Evolutionary conservation across 2,329 filamentous ascomycete genomes (phyloP), one percentile per base, ranked within the genome.

Genomic region (Zymoseptoria passerinii): DNA sequence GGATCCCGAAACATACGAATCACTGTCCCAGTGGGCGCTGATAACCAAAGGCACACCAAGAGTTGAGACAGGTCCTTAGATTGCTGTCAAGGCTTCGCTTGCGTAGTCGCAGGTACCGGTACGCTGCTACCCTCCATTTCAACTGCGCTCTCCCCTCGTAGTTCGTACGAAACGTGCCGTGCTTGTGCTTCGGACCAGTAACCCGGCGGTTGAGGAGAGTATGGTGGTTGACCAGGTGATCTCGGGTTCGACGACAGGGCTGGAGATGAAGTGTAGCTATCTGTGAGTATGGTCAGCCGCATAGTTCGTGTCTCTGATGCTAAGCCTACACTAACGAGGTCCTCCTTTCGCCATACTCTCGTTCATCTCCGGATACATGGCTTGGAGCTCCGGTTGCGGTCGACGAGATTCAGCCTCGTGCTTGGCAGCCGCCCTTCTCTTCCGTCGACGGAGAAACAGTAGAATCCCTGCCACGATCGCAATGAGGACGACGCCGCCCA

Each of bases 401-500:
- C 48, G 40, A 28, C 35, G 28, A 27, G 28, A 16, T 19, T 50
- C 55, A 8, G 48, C 57, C 5, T 27, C 28, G 48, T 54, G 19
- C 35, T 44, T 23, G 4, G 52, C 55, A 53, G 55, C 54, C 9
- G 20, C 8, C 35, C 55, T 55, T 55, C 52, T 61, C 27, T 52
- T 53, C 13, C 60, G 60, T 13, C 60, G 60, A 16, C 35, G 35
- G 13, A 62, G 27, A 49, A 59, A 56, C 9, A 57, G 23, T 28
- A 62, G 19, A 8, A 28, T 50, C 29, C 56, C 44, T 3, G 60
- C 7, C 18, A 62, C 28, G 20, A 58, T 10, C 19, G 55, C 58
- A 6, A 62, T 28, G 7, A 52, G 53, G n/a, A 48, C 61, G 28
- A 63, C 28, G 16, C 61, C 61, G 29, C 61, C 61, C 19, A 62